These are phyloP conservation scores for Gliomastix tumulicola DNA, from an alignment of 2,329 filamentous ascomycete species.

Conservation along the genomic window DNA sequence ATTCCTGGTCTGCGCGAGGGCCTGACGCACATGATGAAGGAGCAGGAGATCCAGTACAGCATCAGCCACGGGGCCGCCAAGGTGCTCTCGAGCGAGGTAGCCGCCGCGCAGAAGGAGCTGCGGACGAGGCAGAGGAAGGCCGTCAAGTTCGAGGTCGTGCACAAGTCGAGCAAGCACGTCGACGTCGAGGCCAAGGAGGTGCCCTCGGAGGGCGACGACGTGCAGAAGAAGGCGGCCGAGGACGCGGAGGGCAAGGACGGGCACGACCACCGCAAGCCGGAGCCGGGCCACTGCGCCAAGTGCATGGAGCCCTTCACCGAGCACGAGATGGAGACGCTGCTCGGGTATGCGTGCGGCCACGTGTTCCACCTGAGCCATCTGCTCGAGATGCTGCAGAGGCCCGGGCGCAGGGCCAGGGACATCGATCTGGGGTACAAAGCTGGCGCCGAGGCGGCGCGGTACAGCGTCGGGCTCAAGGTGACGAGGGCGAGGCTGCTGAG, in stretches of 20 bases:
- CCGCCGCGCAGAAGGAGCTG: constrained; percentile 72
- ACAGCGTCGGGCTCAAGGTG: constrained; percentile 79
- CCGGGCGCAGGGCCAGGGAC: constrained; percentile 39
- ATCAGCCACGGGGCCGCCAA: constrained; percentile 86
- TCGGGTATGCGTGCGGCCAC: constrained; percentile 78
- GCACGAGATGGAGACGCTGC: constrained; percentile 62
- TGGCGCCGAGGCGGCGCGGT: constrained; percentile 36
- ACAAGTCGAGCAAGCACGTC: constrained; percentile 33
- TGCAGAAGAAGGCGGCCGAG: constrained; percentile 6
- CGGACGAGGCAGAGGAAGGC: constrained; percentile 74
- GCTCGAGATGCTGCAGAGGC: constrained; percentile 42
- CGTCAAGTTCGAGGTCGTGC: constrained; percentile 77
- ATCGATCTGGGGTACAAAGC: constrained; percentile 34
- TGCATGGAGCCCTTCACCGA: constrained; percentile 51
- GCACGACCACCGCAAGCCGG: constrained; percentile 21
- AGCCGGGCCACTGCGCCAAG: constrained; percentile 51
- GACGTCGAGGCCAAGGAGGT: constrained; percentile 34
- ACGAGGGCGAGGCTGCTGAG: constrained; percentile 74
- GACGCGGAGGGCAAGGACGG: constrained; percentile 10
- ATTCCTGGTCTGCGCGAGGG: constrained; percentile 87
- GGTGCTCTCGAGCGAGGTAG: constrained; percentile 82
- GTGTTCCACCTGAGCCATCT: constrained; percentile 74
- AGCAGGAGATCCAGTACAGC: constrained; percentile 91
- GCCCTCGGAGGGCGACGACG: constrained; percentile 15
- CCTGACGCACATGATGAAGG: constrained; percentile 82